These are phyloP conservation scores for Amanita subjunquillea DNA, from an alignment of 768 basidiomycete species.

Conservation along the genomic window DNA sequence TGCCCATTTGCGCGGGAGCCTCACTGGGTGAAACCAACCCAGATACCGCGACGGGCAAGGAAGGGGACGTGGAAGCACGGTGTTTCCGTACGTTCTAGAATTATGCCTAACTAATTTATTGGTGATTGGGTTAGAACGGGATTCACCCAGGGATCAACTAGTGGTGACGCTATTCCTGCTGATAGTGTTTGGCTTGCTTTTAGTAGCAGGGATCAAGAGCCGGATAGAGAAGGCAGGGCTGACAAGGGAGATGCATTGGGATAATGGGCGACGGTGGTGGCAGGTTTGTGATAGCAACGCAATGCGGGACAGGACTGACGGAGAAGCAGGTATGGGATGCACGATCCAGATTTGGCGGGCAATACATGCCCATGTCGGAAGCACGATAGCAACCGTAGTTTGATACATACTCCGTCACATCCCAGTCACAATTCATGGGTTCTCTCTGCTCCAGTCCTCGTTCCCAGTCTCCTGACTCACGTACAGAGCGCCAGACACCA, in stretches of 20 bases:
- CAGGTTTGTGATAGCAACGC: constrained; percentile 35
- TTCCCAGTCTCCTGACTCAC: constrained; percentile 23
- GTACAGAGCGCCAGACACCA: constrained; percentile 19
- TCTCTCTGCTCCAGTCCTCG: constrained; percentile 42
- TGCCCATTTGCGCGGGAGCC: constrained; percentile 74
- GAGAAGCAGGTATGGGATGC: constrained; percentile 40
- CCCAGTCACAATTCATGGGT: constrained; percentile 29
- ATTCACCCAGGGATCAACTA: constrained; percentile 91
- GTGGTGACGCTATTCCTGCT: constrained; percentile 87
- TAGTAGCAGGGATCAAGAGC: constrained; percentile 77
- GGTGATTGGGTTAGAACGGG: constrained; percentile 52
- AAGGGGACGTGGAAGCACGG: constrained; percentile 91
- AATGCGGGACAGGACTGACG: neutral
- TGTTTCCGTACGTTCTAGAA: constrained; percentile 73
- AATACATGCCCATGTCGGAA: constrained; percentile 1
- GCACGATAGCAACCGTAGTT: constrained; percentile 10
- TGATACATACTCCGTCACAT: constrained; percentile 11
- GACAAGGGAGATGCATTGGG: constrained; percentile 53
- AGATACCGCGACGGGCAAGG: constrained; percentile 89
- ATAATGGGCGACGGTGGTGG: constrained; percentile 67
- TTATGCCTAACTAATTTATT: constrained; percentile 1
- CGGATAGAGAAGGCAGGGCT: constrained; percentile 75
- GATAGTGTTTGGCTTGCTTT: constrained; percentile 75
- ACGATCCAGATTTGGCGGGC: constrained; percentile 31
- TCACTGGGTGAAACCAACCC: constrained; percentile 80